Percentiles rank a stretch among this genome's conserved stretches.
phyloP scores from a whole-genome alignment of 202 grass and related monocot species.

The Saccharum hybrid region DNA sequence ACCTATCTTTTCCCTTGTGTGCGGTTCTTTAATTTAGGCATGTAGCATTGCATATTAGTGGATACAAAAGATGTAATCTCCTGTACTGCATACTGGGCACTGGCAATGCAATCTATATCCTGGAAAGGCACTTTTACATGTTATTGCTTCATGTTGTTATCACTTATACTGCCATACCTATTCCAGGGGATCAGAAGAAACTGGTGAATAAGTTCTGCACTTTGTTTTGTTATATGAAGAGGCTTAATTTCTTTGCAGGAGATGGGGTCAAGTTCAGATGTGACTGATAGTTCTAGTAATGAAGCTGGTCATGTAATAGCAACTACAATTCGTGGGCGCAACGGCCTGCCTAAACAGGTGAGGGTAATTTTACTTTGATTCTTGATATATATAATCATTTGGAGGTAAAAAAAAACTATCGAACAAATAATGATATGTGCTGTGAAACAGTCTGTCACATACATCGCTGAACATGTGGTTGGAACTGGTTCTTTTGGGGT shows the following conservation, averaged over 20 bases:
- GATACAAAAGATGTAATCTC: not conserved
- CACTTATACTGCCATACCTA: not conserved
- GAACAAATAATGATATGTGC: slow-evolving; percentile 31
- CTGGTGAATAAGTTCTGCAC: not conserved
- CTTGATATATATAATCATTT: slow-evolving; percentile 12
- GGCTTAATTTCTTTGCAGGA: slow-evolving; percentile 53
- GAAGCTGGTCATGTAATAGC: slow-evolving; percentile 77
- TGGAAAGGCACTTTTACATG: slow-evolving; percentile 24
- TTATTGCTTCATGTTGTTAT: slow-evolving; percentile 1
- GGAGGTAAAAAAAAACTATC: not conserved
- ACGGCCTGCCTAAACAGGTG: slow-evolving; percentile 88
- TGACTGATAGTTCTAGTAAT: slow-evolving; percentile 56
- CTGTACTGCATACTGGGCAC: not conserved
- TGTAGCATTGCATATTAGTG: slow-evolving; percentile 11
- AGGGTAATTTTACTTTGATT: slow-evolving; percentile 18
- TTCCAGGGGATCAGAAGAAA: no score
- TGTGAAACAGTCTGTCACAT: slow-evolving; percentile 71
- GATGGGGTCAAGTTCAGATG: slow-evolving; percentile 59
- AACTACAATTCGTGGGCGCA: slow-evolving; percentile 61
- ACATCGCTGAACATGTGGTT: slow-evolving; percentile 93
- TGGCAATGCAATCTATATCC: not conserved
- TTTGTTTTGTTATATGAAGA: slow-evolving; percentile 36
- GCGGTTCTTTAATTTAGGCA: not conserved
- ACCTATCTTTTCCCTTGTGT: not conserved
- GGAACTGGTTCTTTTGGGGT: slow-evolving; percentile 97